These are phyloP conservation scores for Onygena corvina DNA, from an alignment of 2,329 filamentous ascomycete species.

Conservation along the genomic window DNA sequence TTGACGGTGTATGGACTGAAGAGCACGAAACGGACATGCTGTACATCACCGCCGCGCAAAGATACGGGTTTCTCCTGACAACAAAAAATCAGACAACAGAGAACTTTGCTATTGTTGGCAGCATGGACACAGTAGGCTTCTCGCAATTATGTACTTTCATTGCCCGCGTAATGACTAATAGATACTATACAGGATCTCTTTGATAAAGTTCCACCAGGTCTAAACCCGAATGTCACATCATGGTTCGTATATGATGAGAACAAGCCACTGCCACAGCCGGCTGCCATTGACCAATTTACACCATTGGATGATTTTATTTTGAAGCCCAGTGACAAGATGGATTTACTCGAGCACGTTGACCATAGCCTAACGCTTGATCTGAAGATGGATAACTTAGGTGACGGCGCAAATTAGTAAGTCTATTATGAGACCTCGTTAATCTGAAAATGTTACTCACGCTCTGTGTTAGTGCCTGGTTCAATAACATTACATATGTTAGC, in stretches of 20 bases:
- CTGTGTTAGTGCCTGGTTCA: constrained; percentile 12
- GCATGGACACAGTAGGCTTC: constrained; percentile 10
- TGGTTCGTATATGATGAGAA: constrained; percentile 21
- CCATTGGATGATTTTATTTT: constrained; percentile 10
- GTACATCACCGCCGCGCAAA: constrained; percentile 10
- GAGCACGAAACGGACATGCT: constrained; percentile 12
- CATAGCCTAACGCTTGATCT: constrained; percentile 23
- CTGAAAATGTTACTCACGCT: neutral
- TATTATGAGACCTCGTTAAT: neutral
- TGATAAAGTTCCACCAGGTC: constrained; percentile 5
- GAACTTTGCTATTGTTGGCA: constrained; percentile 27
- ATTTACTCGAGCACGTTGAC: constrained; percentile 14
- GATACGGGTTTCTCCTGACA: constrained; percentile 12
- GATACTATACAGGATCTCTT: constrained; percentile 7
- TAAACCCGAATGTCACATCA: constrained; percentile 25
- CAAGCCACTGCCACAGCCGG: constrained; percentile 10
- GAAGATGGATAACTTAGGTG: constrained; percentile 44
- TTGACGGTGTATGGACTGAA: constrained; percentile 20
- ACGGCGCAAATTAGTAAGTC: constrained; percentile 14
- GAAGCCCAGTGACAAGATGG: constrained; percentile 32
- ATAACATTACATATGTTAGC: constrained; percentile 12
- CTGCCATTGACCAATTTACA: constrained; percentile 4
- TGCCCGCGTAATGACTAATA: neutral
- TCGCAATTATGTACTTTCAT: neutral
- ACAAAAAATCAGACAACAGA: constrained; percentile 11